phyloP scores from a whole-genome alignment of 2,329 filamentous ascomycete species.

The Aureobasidium sp. region DNA sequence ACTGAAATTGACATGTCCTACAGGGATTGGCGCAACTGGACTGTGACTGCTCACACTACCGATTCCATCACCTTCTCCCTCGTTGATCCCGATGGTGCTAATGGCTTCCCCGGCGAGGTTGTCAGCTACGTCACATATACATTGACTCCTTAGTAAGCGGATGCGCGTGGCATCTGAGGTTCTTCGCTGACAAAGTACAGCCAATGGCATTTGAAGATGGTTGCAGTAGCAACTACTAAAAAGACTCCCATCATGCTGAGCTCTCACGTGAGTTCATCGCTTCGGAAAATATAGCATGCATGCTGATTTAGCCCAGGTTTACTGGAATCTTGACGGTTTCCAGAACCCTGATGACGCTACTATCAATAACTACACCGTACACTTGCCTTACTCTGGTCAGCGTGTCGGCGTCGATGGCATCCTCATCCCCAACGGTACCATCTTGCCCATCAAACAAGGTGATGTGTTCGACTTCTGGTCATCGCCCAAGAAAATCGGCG shows the following conservation, averaged over 20 bases:
- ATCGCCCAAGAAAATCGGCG: slow-evolving; percentile 68
- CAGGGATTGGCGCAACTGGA: slow-evolving; percentile 66
- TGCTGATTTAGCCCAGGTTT: slow-evolving; percentile 44
- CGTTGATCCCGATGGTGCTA: slow-evolving; percentile 62
- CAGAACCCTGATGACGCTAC: slow-evolving; percentile 61
- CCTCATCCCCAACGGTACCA: slow-evolving; percentile 46
- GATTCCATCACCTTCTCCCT: slow-evolving; percentile 69
- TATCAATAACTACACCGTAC: slow-evolving; percentile 64
- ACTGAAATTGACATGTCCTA: slow-evolving; percentile 44
- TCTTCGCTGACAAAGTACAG: slow-evolving; percentile 23
- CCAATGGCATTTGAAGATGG: slow-evolving; percentile 67
- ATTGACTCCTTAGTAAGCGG: slow-evolving; percentile 40
- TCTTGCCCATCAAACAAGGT: slow-evolving; percentile 59
- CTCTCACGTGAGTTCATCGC: slow-evolving; percentile 47
- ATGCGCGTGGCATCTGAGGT: no score
- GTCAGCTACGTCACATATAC: slow-evolving; percentile 68
- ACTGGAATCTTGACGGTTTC: slow-evolving; percentile 80
- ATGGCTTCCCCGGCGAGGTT: slow-evolving; percentile 74
- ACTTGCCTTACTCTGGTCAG: slow-evolving; percentile 65
- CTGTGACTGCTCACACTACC: slow-evolving; percentile 59
- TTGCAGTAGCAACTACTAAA: slow-evolving; percentile 62
- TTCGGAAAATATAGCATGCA: neutral
- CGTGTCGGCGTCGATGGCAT: slow-evolving; percentile 57
- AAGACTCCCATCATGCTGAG: slow-evolving; percentile 79
- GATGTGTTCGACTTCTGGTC: slow-evolving; percentile 80